These are phyloP conservation scores for Fomitopsis schrenkii DNA, from an alignment of 1,284 basidiomycete genomes.

Conservation along the genomic window DNA sequence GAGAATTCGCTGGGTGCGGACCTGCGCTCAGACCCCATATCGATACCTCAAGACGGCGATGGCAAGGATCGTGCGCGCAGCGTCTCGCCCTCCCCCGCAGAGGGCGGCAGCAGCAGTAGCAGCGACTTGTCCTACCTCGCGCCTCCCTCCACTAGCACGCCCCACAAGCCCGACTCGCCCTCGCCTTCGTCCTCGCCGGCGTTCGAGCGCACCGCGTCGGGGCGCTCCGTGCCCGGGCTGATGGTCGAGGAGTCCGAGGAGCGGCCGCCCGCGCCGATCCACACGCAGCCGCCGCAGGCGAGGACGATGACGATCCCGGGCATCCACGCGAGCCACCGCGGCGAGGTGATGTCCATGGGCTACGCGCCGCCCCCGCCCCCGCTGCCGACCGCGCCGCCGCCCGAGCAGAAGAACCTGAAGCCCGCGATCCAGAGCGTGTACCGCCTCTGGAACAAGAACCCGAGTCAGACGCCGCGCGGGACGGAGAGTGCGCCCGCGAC, in stretches of 20 bases:
- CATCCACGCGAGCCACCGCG: constrained; percentile 74
- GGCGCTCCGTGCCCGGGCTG: constrained; percentile 10
- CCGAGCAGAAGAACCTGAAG: constrained; percentile 47
- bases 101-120: background rate
- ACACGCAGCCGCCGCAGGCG: constrained; percentile 64
- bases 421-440: constrained; percentile 63
- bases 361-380: constrained; percentile 52
- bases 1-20: constrained; percentile 25
- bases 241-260: constrained; percentile 16
- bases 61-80: constrained; percentile 27
- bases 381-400: constrained; percentile 31
- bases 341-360: constrained; percentile 76
- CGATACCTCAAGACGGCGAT: constrained; percentile 26
- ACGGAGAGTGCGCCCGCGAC: constrained; percentile 19
- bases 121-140: constrained; percentile 2
- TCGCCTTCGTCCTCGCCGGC: background rate
- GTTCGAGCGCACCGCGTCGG: background rate
- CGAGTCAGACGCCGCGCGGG: constrained; percentile 26
- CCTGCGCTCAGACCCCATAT: constrained; percentile 26
- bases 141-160: constrained; percentile 9
- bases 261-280: constrained; percentile 46
- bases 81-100: constrained; percentile 17
- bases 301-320: constrained; percentile 78
- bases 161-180: constrained; percentile 1
- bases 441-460: constrained; percentile 58